Conservation (phyloP, 345 rosid species). For the Moringa oleifera region DNA sequence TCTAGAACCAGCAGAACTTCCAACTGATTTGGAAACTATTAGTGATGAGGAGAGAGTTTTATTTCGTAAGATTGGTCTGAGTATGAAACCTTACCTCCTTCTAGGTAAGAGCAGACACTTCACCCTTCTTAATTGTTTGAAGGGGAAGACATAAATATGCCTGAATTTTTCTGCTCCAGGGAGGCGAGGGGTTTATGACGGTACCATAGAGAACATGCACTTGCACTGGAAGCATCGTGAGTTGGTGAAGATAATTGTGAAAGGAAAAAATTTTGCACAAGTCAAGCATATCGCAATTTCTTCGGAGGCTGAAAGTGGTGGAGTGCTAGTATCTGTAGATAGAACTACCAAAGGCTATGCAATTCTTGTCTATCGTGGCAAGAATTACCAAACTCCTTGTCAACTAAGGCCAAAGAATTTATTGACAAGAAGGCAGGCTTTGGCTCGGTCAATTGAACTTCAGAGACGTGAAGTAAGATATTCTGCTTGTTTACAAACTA, state of each 20-base stretch:
- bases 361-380: slow-evolving; percentile 78
- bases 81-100: slow-evolving; percentile 83
- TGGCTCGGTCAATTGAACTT: slow-evolving; percentile 80
- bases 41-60: slow-evolving; percentile 80
- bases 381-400: slow-evolving; percentile 63
- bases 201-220: slow-evolving; percentile 90
- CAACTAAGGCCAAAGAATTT: slow-evolving; percentile 61
- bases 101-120: slow-evolving; percentile 52
- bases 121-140: slow-evolving; percentile 6
- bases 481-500: neutral
- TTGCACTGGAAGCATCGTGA: slow-evolving; percentile 91
- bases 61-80: slow-evolving; percentile 79
- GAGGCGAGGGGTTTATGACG: slow-evolving; percentile 70
- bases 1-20: slow-evolving; percentile 73
- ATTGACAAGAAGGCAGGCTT: slow-evolving; percentile 73
- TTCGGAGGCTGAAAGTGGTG: slow-evolving; percentile 94
- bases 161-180: slow-evolving; percentile 39
- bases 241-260: slow-evolving; percentile 74
- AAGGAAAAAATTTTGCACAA: slow-evolving; percentile 53
- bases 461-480: slow-evolving; percentile 77
- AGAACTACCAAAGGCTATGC: slow-evolving; percentile 71
- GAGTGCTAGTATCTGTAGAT: slow-evolving; percentile 76
- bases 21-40: slow-evolving; percentile 74
- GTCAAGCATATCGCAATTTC: slow-evolving; percentile 76
- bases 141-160: slow-evolving; percentile 2